These are phyloP conservation scores for Royoungia palumana DNA, from an alignment of 768 basidiomycete species.

Conservation along the genomic window DNA sequence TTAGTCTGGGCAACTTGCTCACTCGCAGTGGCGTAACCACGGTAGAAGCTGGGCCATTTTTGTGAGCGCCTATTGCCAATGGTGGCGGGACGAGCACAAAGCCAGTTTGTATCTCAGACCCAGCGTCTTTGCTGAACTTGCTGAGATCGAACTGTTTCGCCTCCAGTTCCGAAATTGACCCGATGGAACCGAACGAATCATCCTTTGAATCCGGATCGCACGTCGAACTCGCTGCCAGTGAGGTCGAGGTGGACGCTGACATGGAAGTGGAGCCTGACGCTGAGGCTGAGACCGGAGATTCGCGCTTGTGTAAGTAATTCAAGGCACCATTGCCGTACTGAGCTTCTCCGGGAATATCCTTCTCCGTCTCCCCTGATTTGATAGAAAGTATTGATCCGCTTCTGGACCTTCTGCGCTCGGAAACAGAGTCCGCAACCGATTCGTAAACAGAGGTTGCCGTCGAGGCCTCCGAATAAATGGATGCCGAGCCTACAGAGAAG, in stretches of 20 bases:
- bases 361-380: constrained; percentile 17
- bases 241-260: constrained; percentile 12
- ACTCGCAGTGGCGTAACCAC: constrained; percentile 25
- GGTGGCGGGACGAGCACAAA: constrained; percentile 27
- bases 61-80: constrained; percentile 15
- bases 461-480: constrained; percentile 27
- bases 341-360: constrained; percentile 8
- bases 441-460: constrained; percentile 21
- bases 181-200: constrained; percentile 15
- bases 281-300: constrained; percentile 8
- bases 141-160: constrained; percentile 15
- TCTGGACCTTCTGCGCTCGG: constrained; percentile 3
- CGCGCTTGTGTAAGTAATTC: background rate
- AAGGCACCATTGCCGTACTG: constrained; percentile 7
- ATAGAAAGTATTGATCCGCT: constrained; percentile 13
- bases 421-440: constrained; percentile 11
- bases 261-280: constrained; percentile 15
- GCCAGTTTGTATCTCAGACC: constrained; percentile 7
- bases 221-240: constrained; percentile 19
- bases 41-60: constrained; percentile 2
- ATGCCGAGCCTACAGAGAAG: constrained; percentile 26
- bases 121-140: constrained; percentile 3
- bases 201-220: constrained; percentile 5
- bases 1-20: constrained; percentile 23
- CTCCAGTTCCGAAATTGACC: constrained; percentile 24